A percentile compares a stretch with the other conserved stretches of the same genome.
These are phyloP conservation scores for Kwoniella europaea DNA, from an alignment of 768 basidiomycete genomes.

Conservation along the genomic window DNA sequence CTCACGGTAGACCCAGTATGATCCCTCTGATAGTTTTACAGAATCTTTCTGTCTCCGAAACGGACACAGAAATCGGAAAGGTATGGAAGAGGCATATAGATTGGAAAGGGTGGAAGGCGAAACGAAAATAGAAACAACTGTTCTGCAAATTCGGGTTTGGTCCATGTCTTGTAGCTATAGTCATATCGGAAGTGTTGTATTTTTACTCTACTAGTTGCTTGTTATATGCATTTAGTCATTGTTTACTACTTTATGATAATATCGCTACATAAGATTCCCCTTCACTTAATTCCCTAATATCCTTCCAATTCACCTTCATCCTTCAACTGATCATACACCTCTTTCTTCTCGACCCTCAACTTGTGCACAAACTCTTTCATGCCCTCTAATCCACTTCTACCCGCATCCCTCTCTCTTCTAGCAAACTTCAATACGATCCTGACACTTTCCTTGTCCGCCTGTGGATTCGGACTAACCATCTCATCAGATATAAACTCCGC, in stretches of 20 bases:
- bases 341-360: slow-evolving; percentile 34
- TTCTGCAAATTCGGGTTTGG: neutral
- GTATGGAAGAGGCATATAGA: slow-evolving; percentile 13
- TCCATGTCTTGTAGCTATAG: slow-evolving; percentile 1
- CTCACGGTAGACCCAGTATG: slow-evolving; percentile 80
- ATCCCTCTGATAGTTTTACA: slow-evolving; percentile 60
- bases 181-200: neutral
- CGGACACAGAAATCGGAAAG: neutral
- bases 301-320: slow-evolving; percentile 11
- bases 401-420: slow-evolving; percentile 29
- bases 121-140: neutral
- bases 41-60: neutral
- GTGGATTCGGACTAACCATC: slow-evolving; percentile 60
- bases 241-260: neutral
- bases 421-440: slow-evolving; percentile 42
- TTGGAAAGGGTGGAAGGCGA: slow-evolving; percentile 15
- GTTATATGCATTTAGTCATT: slow-evolving; percentile 7
- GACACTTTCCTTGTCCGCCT: slow-evolving; percentile 24
- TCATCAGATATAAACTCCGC: slow-evolving; percentile 68
- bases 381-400: slow-evolving; percentile 10
- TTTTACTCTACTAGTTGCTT: slow-evolving; percentile 1
- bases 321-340: slow-evolving; percentile 40
- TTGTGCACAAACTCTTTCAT: slow-evolving; percentile 6
- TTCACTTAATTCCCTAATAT: neutral
- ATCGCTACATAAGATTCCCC: neutral